phyloP scores from a whole-genome alignment of 2,329 filamentous ascomycete species.

The Orbilia quercus region DNA sequence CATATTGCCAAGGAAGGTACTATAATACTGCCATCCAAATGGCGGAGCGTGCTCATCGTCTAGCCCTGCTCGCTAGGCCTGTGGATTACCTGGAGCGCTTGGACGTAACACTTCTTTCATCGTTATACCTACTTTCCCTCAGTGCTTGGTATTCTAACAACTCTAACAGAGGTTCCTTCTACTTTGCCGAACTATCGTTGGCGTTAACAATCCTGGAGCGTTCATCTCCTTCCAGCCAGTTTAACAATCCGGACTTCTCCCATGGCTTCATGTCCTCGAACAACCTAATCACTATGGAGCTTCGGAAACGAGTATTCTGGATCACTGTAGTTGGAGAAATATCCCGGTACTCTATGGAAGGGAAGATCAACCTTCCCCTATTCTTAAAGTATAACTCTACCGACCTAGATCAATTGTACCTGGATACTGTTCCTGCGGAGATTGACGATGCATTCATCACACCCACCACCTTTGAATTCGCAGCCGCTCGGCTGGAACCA shows the following conservation, averaged over 20 bases:
- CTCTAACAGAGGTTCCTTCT: slow-evolving; percentile 42
- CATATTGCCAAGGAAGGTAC: slow-evolving; percentile 50
- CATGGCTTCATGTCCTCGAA: slow-evolving; percentile 54
- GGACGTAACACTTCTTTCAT: slow-evolving; percentile 44
- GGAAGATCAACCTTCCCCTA: slow-evolving; percentile 49
- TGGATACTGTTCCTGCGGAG: slow-evolving; percentile 46
- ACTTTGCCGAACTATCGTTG: slow-evolving; percentile 49
- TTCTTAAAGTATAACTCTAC: slow-evolving; percentile 52
- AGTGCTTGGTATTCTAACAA: slow-evolving; percentile 55
- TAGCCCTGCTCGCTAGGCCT: slow-evolving; percentile 46
- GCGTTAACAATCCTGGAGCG: slow-evolving; percentile 51
- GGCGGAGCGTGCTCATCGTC: slow-evolving; percentile 45
- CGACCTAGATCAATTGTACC: slow-evolving; percentile 47
- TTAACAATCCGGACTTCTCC: slow-evolving; percentile 54
- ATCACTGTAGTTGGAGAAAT: slow-evolving; percentile 55
- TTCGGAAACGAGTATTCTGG: slow-evolving; percentile 55
- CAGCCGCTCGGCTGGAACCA: slow-evolving; percentile 35
- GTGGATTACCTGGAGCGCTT: slow-evolving; percentile 54
- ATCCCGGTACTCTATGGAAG: slow-evolving; percentile 55
- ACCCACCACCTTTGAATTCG: slow-evolving; percentile 47
- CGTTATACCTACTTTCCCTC: slow-evolving; percentile 49
- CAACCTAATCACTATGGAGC: slow-evolving; percentile 52
- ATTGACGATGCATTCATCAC: slow-evolving; percentile 53
- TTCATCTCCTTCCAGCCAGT: slow-evolving; percentile 49
- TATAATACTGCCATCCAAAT: slow-evolving; percentile 56